phyloP scores from a whole-genome alignment of 169 alveolate genomes.

The Cryptosporidium muris region DNA sequence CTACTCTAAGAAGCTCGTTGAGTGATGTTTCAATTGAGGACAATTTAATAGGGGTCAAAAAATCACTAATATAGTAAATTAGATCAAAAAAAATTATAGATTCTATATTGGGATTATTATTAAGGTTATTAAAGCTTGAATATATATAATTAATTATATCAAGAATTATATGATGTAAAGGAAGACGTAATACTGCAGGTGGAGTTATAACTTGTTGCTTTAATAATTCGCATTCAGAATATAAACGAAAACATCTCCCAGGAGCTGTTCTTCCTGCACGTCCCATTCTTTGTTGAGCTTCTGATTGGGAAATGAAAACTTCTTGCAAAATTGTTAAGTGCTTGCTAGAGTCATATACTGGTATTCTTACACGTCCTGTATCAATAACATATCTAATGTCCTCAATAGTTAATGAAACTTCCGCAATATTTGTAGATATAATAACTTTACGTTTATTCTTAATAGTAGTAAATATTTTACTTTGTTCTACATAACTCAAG shows the following conservation, averaged over 20 bases:
- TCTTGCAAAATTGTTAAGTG: conserved; percentile 80
- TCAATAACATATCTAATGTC: conserved; percentile 87
- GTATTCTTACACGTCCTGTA: conserved; percentile 82
- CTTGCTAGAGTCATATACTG: conserved; percentile 75
- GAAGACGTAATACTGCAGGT: conserved; percentile 53
- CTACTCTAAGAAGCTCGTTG: conserved; percentile 11
- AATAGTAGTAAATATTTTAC: conserved; percentile 79
- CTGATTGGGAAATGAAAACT: conserved; percentile 80
- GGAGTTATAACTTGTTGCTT: conserved; percentile 73
- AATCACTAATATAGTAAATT: conserved; percentile 17
- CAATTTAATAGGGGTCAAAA: conserved; percentile 50
- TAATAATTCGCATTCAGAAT: conserved; percentile 78
- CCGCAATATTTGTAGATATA: conserved; percentile 91
- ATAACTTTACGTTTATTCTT: conserved; percentile 84
- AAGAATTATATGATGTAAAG: conserved; percentile 50
- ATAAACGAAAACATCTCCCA: conserved; percentile 88
- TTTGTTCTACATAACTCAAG: conserved; percentile 74
- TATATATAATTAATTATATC: conserved; percentile 29
- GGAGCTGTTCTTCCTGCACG: conserved; percentile 89
- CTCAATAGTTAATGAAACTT: conserved; percentile 90
- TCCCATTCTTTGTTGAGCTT: conserved; percentile 88
- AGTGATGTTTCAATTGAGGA: conserved; percentile 56
- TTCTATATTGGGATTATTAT: background rate
- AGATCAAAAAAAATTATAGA: conserved; percentile 10
- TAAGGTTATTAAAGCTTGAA: background rate